Percentiles rank a stretch among this genome's conserved stretches.
Conservation (phyloP, 306 rosid genomes). For the Fragaria iinumae region DNA sequence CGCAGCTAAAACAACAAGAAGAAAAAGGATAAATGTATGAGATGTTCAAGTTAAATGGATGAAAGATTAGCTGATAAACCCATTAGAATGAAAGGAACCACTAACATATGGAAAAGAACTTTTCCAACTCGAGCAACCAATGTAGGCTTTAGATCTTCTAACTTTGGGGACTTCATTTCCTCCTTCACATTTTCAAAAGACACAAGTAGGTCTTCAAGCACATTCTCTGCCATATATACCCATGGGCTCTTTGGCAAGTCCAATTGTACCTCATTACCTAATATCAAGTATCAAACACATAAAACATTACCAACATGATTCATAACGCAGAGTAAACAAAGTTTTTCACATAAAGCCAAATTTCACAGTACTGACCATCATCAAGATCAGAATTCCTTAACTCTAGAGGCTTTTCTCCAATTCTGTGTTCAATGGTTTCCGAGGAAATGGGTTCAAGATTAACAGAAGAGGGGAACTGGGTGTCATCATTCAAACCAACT, state of each 20-base stretch:
- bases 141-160: conserved; percentile 19
- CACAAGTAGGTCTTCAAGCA: conserved; percentile 30
- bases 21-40: background rate
- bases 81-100: background rate
- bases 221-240: conserved; percentile 30
- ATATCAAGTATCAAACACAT: conserved; percentile 12
- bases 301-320: background rate
- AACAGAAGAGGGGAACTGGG: conserved; percentile 27
- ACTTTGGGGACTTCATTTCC: conserved; percentile 16
- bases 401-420: conserved; percentile 28
- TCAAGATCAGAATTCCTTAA: conserved; percentile 17
- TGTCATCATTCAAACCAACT: conserved; percentile 31
- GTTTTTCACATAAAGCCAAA: background rate
- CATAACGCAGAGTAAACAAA: background rate
- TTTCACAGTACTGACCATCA: conserved; percentile 23
- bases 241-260: conserved; percentile 23
- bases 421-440: conserved; percentile 14
- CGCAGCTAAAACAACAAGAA: background rate
- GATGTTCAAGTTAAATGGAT: background rate
- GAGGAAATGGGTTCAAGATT: conserved; percentile 26
- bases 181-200: conserved; percentile 26
- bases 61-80: background rate
- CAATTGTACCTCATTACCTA: conserved; percentile 8
- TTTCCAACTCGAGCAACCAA: conserved; percentile 48
- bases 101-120: conserved; percentile 41